Conservation (phyloP, 2,329 filamentous ascomycete species). For the Phaeosphaeria sp. region DNA sequence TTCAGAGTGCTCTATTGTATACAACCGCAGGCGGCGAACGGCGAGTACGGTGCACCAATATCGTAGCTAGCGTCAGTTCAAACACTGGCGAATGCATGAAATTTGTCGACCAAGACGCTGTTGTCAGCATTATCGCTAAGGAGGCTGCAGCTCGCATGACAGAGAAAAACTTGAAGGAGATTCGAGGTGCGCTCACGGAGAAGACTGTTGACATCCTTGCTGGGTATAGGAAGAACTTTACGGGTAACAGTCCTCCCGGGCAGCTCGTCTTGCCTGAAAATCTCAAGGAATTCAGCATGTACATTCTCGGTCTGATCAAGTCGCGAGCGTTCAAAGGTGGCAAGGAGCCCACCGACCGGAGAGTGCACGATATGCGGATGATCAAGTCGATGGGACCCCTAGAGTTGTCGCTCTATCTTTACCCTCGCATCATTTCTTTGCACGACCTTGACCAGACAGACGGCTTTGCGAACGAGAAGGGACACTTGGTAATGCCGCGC, state of each 20-base stretch:
- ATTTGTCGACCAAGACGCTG: conserved; percentile 94
- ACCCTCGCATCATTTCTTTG: conserved; percentile 89
- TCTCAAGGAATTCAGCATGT: conserved; percentile 97
- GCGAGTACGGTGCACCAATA: conserved; percentile 88
- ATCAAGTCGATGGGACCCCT: conserved; percentile 84
- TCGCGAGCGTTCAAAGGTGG: conserved; percentile 92
- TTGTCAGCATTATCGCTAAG: conserved; percentile 87
- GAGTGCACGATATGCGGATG: conserved; percentile 90
- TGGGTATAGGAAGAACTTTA: conserved; percentile 91
- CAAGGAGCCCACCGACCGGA: conserved; percentile 85
- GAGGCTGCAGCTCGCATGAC: conserved; percentile 88
- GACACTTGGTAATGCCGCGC: conserved; percentile 84
- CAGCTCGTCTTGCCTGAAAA: conserved; percentile 95
- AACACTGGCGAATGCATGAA: conserved; percentile 84
- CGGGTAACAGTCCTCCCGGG: conserved; percentile 83
- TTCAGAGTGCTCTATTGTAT: conserved; percentile 93
- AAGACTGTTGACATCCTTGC: conserved; percentile 92
- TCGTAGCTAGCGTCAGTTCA: conserved; percentile 91
- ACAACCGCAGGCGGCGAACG: conserved; percentile 90
- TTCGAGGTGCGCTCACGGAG: conserved; percentile 82
- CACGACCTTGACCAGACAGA: conserved; percentile 89
- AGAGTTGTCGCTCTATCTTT: conserved; percentile 90
- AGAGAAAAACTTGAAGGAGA: conserved; percentile 80
- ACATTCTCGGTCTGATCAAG: conserved; percentile 88
- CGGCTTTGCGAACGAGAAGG: conserved; percentile 91